Evolutionary conservation across 768 basidiomycete species (phyloP), one percentile per base, ranked within the genome.

Genomic region (Phanerochaete carnosa): DNA sequence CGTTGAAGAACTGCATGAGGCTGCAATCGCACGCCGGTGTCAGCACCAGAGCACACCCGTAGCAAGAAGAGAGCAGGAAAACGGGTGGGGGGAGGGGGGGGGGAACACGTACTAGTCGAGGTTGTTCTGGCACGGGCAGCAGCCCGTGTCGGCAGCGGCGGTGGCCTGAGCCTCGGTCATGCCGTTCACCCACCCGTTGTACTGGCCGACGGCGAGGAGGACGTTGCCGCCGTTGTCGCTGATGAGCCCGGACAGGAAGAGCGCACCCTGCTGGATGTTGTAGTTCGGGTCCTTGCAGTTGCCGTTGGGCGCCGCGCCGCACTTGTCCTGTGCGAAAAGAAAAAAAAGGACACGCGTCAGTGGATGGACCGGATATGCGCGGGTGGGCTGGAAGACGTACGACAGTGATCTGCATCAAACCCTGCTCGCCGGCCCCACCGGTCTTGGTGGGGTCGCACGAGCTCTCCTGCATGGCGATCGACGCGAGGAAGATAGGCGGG

Each of bases 391-490:
- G 16, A 16, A 33, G 51, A 29, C 28, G 30, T 52, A 22, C 28
- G 19, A 55, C 59, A 19, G 89, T 89, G 63, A 95, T 79, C 72
- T 95, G 92, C 92, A 94, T 94, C 55, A 94, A 74, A 32, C 92
- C 93, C 68, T 91, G 88, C 72, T 94, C 93, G 46, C 92, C 90
- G 23, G 78, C 90, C 16, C 87, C 88, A 55, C 93, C 93, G 47
- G 85, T 77, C 6, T 81, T 82, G 16, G 74, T 60, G 1, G 86
- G 80, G 64, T 88, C 86, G 79, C 94, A 96, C 39, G 77, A 77
- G 32, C 83, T 85, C 71, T 96, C 95, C 71, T 95, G 93, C 87
- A 96, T 88, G 32, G 93, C 92, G 65, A 96, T 88, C 0, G 92
- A 81, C 1, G 93, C 94, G 37, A 95, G 72, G 64, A 95, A 75